Evolutionary conservation across 306 rosid species (phyloP).

Genomic region (Luffa acutangula): DNA sequence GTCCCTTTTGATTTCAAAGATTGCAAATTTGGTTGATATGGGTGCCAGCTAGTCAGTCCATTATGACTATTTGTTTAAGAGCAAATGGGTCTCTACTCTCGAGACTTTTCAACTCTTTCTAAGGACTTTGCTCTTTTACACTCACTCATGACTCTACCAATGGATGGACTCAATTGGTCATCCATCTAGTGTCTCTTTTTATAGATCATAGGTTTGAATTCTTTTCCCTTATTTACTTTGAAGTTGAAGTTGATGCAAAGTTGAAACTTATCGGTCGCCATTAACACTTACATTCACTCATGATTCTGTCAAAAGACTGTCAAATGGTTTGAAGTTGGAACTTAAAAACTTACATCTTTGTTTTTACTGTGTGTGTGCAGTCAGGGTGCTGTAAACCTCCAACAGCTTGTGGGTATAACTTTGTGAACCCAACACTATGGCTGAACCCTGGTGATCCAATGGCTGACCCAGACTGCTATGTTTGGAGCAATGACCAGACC

Average conservation of each 20-base stretch:
- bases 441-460: slow-evolving; percentile 51
- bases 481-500: slow-evolving; percentile 84
- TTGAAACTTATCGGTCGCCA: no score
- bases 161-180: not conserved
- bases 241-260: no score
- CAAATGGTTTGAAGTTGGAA: not conserved
- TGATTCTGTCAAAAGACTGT: no score
- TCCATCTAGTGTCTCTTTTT: not conserved
- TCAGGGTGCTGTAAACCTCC: slow-evolving; percentile 99
- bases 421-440: slow-evolving; percentile 79
- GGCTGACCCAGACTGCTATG: slow-evolving; percentile 65
- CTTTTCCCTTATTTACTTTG: no score
- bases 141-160: not conserved
- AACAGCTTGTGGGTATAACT: slow-evolving; percentile 62
- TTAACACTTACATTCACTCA: no score
- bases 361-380: slow-evolving; percentile 27
- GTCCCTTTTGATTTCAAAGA: not conserved
- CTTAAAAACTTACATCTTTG: not conserved
- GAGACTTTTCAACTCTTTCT: not conserved
- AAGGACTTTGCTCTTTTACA: not conserved
- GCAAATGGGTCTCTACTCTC: not conserved
- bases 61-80: not conserved
- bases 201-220: no score
- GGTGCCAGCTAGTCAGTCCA: slow-evolving; percentile 1
- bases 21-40: not conserved